Evolutionary conservation across 2,329 filamentous ascomycete genomes (phyloP).

Genomic region (Penicillium aurantiogriseum): DNA sequence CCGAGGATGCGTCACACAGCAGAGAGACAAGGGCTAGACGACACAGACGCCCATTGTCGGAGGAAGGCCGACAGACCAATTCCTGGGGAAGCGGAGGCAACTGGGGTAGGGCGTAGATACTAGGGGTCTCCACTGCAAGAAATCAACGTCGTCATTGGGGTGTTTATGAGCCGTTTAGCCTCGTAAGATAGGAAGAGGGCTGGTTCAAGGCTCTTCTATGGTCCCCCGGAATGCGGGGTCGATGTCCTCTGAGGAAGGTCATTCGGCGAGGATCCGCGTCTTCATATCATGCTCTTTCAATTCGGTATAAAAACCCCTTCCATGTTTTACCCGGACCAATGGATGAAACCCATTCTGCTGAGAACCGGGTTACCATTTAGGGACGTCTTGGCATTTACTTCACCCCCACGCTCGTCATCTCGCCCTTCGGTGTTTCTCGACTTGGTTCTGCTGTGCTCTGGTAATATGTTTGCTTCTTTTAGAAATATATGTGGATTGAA

Average conservation of each 20-base stretch:
- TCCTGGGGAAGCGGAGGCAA: slow-evolving; percentile 22
- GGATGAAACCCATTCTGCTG: neutral
- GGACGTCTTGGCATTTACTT: slow-evolving; percentile 3
- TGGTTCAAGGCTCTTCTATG: neutral
- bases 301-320: neutral
- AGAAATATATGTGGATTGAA: neutral
- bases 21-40: slow-evolving; percentile 2
- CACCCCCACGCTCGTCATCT: neutral
- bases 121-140: neutral
- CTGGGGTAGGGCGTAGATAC: slow-evolving; percentile 14
- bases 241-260: neutral
- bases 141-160: neutral
- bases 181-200: neutral
- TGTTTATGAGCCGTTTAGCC: neutral
- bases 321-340: neutral
- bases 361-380: neutral
- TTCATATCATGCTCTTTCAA: neutral
- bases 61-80: slow-evolving; percentile 26
- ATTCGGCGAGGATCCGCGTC: neutral
- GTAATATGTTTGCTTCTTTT: neutral
- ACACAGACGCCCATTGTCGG: slow-evolving; percentile 19
- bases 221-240: neutral
- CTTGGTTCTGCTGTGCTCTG: neutral
- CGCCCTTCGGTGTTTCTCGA: neutral
- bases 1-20: slow-evolving; percentile 19